phyloP scores from a whole-genome alignment of 768 basidiomycete genomes.

The Pleurotus djamor region DNA sequence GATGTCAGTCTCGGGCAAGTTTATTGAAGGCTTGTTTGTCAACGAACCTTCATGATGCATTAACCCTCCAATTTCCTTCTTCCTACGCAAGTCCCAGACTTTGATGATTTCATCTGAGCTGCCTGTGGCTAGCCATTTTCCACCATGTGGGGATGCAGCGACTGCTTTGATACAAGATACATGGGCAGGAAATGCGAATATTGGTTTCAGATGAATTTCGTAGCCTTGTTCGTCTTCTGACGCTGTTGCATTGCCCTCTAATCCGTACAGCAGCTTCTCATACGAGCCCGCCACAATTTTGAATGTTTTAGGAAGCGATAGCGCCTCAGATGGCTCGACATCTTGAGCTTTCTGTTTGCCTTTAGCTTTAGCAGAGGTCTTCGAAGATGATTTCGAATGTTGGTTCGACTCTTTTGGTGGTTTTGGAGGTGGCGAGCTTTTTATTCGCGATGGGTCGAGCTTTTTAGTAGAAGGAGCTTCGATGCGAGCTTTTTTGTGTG shows the following conservation, averaged over 20 bases:
- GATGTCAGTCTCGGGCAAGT: background rate
- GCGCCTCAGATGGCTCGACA: background rate
- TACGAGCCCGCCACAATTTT: conserved; percentile 92
- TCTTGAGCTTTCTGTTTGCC: conserved; percentile 18
- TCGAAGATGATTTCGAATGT: background rate
- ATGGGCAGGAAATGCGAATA: conserved; percentile 97
- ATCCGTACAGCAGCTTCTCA: conserved; percentile 94
- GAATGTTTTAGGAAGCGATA: conserved; percentile 58
- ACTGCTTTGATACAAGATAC: conserved; percentile 91
- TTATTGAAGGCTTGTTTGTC: background rate
- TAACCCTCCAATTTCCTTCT: conserved; percentile 92
- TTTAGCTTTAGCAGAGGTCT: conserved; percentile 7
- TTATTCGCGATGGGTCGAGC: conserved; percentile 12
- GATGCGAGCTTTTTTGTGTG: conserved; percentile 9
- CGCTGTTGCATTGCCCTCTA: conserved; percentile 58
- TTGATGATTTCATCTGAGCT: conserved; percentile 97
- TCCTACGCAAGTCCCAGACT: conserved; percentile 90
- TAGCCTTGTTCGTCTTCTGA: conserved; percentile 27
- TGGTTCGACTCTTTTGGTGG: conserved; percentile 12
- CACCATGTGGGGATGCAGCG: conserved; percentile 83
- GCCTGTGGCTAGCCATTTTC: conserved; percentile 95
- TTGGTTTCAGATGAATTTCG: conserved; percentile 57
- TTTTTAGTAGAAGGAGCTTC: conserved; percentile 8
- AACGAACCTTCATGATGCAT: conserved; percentile 90
- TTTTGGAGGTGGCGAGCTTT: conserved; percentile 20